Evolutionary conservation across 768 basidiomycete species (phyloP), one percentile per base, ranked within the genome.

Genomic region (Omphalotus guepiniiformis): DNA sequence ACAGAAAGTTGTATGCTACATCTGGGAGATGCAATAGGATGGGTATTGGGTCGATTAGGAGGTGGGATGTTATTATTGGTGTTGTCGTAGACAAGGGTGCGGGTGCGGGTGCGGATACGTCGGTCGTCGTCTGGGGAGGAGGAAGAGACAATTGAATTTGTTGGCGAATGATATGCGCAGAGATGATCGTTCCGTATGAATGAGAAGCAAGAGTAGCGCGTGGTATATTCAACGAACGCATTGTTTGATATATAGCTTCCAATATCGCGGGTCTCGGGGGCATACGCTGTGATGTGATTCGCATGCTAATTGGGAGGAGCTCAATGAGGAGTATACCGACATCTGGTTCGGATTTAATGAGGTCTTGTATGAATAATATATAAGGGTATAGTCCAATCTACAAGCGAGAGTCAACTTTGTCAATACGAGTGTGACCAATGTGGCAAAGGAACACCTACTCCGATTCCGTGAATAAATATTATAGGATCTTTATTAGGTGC

Each of bases 401-500:
- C 19, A 3, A 4, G n/a, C 18, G n/a, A n/a, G n/a, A n/a, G n/a
- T n/a, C n/a, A 30, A 29, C 11, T 16, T 22, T n/a, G 4, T 13
- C 8, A 48, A 16, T 28, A 21, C 19, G 25, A 16, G 12, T 15
- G 21, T 21, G 42, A 22, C 23, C 43, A 21, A 9, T 12, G 16
- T 8, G 15, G 30, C 2, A 34, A 35, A 27, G 12, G 49, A 32
- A 13, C 6, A 63, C 74, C 4, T 63, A 83, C 80, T 8, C 83
- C 84, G n/a, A 85, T 77, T 8, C 83, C 84, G 46, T 86, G 83
- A 1, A 86, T 54, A 55, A 85, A 83, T n/a, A 85, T 58, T 8
- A 86, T 62, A 2, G 46, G 80, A 7, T 66, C 62, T 50, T 75
- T 78, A 1, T 65, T 65, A 7, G 41, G 44, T 3, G 78, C 74